phyloP scores from a whole-genome alignment of 208 protist genomes.

The Endotrypanum monterogeii region DNA sequence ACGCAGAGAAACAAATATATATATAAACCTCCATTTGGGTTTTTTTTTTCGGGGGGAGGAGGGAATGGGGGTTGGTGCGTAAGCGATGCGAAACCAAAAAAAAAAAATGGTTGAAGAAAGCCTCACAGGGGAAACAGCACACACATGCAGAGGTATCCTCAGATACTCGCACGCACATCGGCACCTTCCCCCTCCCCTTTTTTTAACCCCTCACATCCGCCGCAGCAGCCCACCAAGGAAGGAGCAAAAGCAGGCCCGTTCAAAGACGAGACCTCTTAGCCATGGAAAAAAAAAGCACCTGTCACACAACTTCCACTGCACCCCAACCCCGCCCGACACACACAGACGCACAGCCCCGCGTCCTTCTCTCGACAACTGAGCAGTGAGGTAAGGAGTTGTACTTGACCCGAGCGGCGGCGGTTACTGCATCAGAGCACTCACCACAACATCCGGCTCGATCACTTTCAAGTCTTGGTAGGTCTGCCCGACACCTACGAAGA shows the following conservation, averaged over 20 bases:
- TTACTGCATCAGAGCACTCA: slow-evolving; percentile 93
- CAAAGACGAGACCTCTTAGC: not conserved
- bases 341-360: not conserved
- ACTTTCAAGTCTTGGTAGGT: slow-evolving; percentile 97
- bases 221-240: not conserved
- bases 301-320: not conserved
- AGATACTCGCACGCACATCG: not conserved
- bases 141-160: not conserved
- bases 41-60: no score
- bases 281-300: not conserved
- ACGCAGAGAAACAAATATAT: not conserved
- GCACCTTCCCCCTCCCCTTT: not conserved
- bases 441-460: slow-evolving; percentile 95
- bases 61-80: not conserved
- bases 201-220: not conserved
- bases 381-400: not conserved
- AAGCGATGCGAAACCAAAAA: not conserved
- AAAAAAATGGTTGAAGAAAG: not conserved
- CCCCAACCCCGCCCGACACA: slow-evolving; percentile 1
- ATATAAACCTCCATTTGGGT: no score
- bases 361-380: not conserved
- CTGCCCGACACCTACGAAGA: slow-evolving; percentile 99
- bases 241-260: not conserved
- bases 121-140: not conserved
- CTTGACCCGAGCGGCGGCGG: not conserved